These are phyloP conservation scores for Hordeum pubiflorum DNA, from an alignment of 202 grass and related monocot genomes.

Conservation along the genomic window DNA sequence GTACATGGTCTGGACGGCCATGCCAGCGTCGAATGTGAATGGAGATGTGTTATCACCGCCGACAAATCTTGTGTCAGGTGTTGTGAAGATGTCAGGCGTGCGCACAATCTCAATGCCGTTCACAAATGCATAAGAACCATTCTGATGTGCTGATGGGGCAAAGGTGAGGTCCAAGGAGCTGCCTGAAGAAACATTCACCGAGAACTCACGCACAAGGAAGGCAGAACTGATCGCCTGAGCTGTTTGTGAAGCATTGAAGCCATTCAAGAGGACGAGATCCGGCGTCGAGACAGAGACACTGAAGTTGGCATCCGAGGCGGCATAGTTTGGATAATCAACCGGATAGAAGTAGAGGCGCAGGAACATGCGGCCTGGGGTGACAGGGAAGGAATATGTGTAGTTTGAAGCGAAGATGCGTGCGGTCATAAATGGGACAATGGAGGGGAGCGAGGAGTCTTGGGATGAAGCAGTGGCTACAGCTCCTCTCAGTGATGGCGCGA, in stretches of 20 bases:
- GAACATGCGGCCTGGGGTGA: slow-evolving; percentile 35
- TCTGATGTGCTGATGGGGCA: slow-evolving; percentile 16
- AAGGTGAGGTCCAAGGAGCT: slow-evolving; percentile 47
- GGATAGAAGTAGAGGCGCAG: slow-evolving; percentile 63
- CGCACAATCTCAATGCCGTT: slow-evolving; percentile 18
- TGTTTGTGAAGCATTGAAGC: slow-evolving; percentile 51
- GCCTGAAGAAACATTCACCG: slow-evolving; percentile 29
- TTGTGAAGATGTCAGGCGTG: slow-evolving; percentile 33
- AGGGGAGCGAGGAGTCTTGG: slow-evolving; percentile 24
- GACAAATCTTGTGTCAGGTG: not conserved
- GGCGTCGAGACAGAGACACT: slow-evolving; percentile 27
- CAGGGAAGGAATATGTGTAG: slow-evolving; percentile 48
- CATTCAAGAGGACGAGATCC: slow-evolving; percentile 26
- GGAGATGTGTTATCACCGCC: not conserved
- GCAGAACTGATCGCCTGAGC: not conserved
- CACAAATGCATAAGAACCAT: slow-evolving; percentile 35
- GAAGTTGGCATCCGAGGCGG: slow-evolving; percentile 20
- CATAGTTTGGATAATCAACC: slow-evolving; percentile 12
- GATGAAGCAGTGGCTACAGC: not conserved
- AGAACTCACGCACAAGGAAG: slow-evolving; percentile 42
- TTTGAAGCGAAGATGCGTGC: slow-evolving; percentile 5
- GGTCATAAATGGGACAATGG: slow-evolving; percentile 11
- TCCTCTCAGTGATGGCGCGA: not conserved
- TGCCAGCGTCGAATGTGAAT: not conserved
- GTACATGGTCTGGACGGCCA: not conserved